Conservation (phyloP, 441 rosid species). For the Populus hybrid region DNA sequence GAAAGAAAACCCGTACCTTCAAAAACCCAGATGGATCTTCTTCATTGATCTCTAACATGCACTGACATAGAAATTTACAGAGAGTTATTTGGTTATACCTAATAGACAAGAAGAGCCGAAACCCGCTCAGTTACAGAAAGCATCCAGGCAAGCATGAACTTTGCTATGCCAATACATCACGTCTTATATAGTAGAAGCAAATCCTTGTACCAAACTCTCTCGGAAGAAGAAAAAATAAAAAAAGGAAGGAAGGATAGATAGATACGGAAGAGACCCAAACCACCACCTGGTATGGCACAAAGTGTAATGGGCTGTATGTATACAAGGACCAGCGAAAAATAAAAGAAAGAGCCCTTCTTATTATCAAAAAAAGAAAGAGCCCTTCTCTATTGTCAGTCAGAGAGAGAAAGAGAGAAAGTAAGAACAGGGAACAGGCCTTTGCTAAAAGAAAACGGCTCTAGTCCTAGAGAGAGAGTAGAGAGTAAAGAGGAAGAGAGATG, state of each 20-base stretch:
- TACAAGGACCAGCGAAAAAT: background rate
- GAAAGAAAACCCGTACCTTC: slow-evolving; percentile 10
- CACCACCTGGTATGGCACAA: background rate
- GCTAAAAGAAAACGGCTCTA: background rate
- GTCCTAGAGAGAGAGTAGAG: background rate
- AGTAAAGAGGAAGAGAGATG: background rate
- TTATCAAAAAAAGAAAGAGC: background rate
- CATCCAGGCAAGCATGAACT: background rate
- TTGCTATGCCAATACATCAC: background rate
- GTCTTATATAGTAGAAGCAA: background rate
- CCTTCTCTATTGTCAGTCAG: background rate
- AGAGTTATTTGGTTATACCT: background rate
- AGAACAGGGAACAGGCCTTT: background rate
- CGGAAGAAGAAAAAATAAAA: background rate
- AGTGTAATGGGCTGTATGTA: background rate
- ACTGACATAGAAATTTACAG: background rate
- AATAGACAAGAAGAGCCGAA: background rate
- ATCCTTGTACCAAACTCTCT: background rate
- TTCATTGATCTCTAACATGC: slow-evolving; percentile 1
- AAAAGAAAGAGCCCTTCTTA: background rate
- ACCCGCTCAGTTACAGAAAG: background rate
- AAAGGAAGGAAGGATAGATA: background rate
- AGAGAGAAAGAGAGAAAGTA: background rate
- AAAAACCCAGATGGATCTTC: slow-evolving; percentile 21
- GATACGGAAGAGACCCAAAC: background rate